Conservation (phyloP, 2,329 filamentous ascomycete species). For the Ceratocystis cubensis region DNA sequence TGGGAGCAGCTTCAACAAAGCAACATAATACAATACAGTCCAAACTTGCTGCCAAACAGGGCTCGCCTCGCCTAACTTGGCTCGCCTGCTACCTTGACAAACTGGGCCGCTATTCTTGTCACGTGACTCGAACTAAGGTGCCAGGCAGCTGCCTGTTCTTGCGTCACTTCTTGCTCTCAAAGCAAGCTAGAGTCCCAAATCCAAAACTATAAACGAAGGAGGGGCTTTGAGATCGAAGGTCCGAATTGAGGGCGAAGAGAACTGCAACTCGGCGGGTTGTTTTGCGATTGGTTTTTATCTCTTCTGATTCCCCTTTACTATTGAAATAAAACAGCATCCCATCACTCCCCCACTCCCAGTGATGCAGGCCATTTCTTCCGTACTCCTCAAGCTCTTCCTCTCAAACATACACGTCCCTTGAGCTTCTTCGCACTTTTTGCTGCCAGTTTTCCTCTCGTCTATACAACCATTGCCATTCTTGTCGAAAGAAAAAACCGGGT, state of each 20-base stretch:
- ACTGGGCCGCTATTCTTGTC: neutral
- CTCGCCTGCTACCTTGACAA: no score
- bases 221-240: neutral
- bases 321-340: neutral
- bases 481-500: neutral
- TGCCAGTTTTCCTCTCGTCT: neutral
- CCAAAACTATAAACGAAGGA: neutral
- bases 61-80: no score
- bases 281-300: neutral
- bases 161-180: neutral
- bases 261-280: neutral
- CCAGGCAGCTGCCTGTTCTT: neutral
- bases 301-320: neutral
- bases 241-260: neutral
- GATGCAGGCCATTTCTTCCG: conserved; percentile 1
- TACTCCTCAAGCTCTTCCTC: neutral
- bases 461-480: neutral
- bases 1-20: no score
- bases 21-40: no score
- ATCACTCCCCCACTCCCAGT: neutral
- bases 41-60: no score
- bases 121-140: neutral
- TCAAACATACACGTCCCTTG: conserved; percentile 4
- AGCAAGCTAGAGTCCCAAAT: neutral
- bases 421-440: neutral